Percentiles rank a stretch among this genome's conserved stretches.
phyloP scores from a whole-genome alignment of 148 eudicot genomes.

The Camellia sinensis region DNA sequence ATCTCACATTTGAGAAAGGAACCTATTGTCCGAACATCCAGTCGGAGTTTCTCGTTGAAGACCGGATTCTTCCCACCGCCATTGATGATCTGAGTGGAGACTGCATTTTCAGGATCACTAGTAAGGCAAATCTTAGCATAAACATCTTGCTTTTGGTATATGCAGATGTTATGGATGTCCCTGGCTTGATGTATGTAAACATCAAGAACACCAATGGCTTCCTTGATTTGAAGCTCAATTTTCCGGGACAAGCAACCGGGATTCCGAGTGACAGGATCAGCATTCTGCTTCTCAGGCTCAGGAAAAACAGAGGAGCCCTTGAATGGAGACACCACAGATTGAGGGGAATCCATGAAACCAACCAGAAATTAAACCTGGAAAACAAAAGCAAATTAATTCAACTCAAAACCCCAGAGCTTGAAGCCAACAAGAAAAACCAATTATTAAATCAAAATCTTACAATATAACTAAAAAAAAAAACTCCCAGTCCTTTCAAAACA shows the following conservation, averaged over 20 bases:
- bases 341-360: constrained; percentile 66
- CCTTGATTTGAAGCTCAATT: constrained; percentile 37
- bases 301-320: constrained; percentile 47
- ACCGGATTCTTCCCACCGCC: constrained; percentile 97
- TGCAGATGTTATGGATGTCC: constrained; percentile 93
- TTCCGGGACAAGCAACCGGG: constrained; percentile 37
- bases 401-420: background rate
- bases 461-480: background rate
- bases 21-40: constrained; percentile 53
- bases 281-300: constrained; percentile 58
- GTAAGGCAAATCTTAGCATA: constrained; percentile 93
- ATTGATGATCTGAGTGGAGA: constrained; percentile 79
- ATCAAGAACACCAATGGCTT: constrained; percentile 60
- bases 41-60: constrained; percentile 61
- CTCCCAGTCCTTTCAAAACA: too few species aligned
- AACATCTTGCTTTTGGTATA: constrained; percentile 97
- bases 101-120: constrained; percentile 67
- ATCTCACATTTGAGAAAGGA: constrained; percentile 86
- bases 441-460: constrained; percentile 18
- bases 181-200: constrained; percentile 85
- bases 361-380: constrained; percentile 30
- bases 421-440: constrained; percentile 7
- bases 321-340: constrained; percentile 79
- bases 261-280: constrained; percentile 32
- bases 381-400: constrained; percentile 3